Evolutionary conservation across 257 asterid genomes (phyloP).

Genomic region (Forsythia viridissima): DNA sequence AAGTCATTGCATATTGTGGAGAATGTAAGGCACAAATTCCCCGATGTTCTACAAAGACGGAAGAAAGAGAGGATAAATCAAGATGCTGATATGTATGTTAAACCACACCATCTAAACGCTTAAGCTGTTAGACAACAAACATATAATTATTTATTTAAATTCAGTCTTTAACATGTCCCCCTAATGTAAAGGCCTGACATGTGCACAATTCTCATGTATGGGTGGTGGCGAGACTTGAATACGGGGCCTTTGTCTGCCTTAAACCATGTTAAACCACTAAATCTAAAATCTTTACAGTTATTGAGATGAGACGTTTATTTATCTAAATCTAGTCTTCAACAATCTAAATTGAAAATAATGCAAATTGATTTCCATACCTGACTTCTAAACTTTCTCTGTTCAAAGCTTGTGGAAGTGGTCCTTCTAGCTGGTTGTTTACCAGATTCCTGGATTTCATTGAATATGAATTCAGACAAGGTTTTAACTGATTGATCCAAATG

Average conservation of each 20-base stretch:
- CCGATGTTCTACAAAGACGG: slow-evolving; percentile 59
- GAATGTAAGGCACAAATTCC: slow-evolving; percentile 86
- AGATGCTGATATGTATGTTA: background rate
- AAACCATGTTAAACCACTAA: too few species aligned
- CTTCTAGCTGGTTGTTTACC: slow-evolving; percentile 80
- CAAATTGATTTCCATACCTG: slow-evolving; percentile 43
- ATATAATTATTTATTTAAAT: too few species aligned
- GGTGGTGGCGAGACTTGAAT: too few species aligned
- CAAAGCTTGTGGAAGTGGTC: slow-evolving; percentile 86
- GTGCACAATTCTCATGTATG: too few species aligned
- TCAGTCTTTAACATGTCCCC: too few species aligned
- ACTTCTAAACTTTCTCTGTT: slow-evolving; percentile 70
- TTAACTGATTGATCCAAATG: slow-evolving; percentile 1
- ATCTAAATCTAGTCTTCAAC: too few species aligned
- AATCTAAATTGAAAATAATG: background rate
- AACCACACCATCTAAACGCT: too few species aligned
- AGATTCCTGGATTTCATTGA: slow-evolving; percentile 58
- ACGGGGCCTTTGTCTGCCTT: too few species aligned
- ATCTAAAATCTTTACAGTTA: too few species aligned
- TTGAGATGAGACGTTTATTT: too few species aligned
- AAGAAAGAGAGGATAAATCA: background rate
- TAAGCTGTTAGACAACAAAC: too few species aligned
- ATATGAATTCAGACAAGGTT: slow-evolving; percentile 13
- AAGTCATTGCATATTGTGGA: slow-evolving; percentile 54
- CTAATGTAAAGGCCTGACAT: too few species aligned